These are phyloP conservation scores for Mortierella alpina DNA, from an alignment of 192 early-diverging fungal genomes.

Conservation along the genomic window DNA sequence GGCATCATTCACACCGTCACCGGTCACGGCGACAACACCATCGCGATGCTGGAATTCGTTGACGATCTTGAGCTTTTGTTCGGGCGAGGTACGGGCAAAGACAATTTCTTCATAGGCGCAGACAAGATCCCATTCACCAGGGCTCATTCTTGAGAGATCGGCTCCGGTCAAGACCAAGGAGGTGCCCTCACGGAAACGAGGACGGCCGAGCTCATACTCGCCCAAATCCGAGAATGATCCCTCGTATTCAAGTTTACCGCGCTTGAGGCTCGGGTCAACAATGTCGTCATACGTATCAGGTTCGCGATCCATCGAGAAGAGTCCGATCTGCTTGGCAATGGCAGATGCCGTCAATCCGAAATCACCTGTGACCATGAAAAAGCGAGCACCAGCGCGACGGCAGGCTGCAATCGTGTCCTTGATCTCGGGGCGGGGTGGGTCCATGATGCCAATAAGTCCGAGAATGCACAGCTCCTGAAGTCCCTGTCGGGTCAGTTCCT, in stretches of 20 bases:
- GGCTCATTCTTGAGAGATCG: conserved; percentile 69
- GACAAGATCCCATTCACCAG: conserved; percentile 78
- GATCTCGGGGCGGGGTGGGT: conserved; percentile 86
- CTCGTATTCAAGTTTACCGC: conserved; percentile 22
- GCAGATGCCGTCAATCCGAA: conserved; percentile 81
- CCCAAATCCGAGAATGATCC: conserved; percentile 16
- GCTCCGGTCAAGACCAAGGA: conserved; percentile 75
- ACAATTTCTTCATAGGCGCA: conserved; percentile 80
- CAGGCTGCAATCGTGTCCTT: conserved; percentile 68
- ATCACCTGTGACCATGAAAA: conserved; percentile 93
- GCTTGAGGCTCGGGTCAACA: conserved; percentile 27
- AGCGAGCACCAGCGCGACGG: conserved; percentile 75
- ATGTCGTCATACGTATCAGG: conserved; percentile 54
- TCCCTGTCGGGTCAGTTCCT: conserved; percentile 42
- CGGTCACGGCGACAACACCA: conserved; percentile 85
- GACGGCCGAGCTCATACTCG: conserved; percentile 27
- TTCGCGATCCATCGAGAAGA: conserved; percentile 60
- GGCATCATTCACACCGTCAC: conserved; percentile 94
- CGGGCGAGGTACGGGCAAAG: conserved; percentile 92
- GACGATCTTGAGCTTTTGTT: conserved; percentile 81
- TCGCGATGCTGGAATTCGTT: conserved; percentile 79
- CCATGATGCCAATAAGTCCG: conserved; percentile 85
- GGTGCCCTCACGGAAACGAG: conserved; percentile 26
- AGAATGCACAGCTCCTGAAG: conserved; percentile 71
- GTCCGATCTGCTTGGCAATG: conserved; percentile 82